Evolutionary conservation across 2,329 filamentous ascomycete species (phyloP), one percentile per base, ranked within the genome.

Genomic region (Lasiodiplodia sp.): DNA sequence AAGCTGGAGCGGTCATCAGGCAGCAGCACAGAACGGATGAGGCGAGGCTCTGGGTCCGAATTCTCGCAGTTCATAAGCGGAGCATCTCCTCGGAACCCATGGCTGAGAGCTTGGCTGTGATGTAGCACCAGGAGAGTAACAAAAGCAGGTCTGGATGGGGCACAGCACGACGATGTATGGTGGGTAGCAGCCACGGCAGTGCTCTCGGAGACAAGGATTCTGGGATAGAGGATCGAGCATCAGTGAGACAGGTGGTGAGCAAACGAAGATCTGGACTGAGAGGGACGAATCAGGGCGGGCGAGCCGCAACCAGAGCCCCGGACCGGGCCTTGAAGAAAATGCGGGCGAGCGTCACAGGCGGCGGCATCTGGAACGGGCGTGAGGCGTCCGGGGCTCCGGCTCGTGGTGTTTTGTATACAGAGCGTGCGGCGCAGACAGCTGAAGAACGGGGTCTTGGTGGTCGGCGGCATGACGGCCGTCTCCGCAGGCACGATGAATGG

Each of bases 301-400:
- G 25, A 7, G 21, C 34, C 34, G 40, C 23, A 8, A 21, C 38
- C 57, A 38, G 44, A 38, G 60, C 60, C 44, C 58, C 60, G 60
- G 60, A 11, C 12, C 60, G 44, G 12, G 18, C 60, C 60, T 64
- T 64, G 60, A 64, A 52, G 60, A 64, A 64, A 62, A 52, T 52
- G 60, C 60, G 51, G 40, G 47, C 60, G 28, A 49, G 18, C 7
- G 47, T 37, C 60, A 52, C 60, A 37, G 60, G 16, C 4, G 60
- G 28, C 44, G 52, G 60, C 28, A 52, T 52, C 18, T 25, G 60
- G 47, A 38, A 28, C 28, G 60, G 31, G 12, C 47, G 16, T 16
- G 38, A 37, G 58, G 11, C 25, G 58, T 40, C 6, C 38, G 21
- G 5, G 11, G 12, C 23, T 28, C 25, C 28, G 25, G 18, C 16